These are phyloP conservation scores for Heterobasidion parviporum DNA, from an alignment of 1,284 basidiomycete genomes.

Conservation along the genomic window DNA sequence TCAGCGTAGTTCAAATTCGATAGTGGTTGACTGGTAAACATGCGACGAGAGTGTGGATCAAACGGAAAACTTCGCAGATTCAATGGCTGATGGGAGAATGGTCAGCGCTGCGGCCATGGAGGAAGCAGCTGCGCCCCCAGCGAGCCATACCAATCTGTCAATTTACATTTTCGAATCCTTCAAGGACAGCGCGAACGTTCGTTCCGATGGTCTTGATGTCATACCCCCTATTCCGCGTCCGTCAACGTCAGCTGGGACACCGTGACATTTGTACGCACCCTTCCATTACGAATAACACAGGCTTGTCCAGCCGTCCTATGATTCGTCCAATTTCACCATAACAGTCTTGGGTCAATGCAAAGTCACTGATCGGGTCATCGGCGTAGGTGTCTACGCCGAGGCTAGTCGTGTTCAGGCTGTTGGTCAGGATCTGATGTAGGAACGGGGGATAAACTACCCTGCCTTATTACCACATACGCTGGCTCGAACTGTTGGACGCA, in stretches of 20 bases:
- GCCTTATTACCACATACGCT: conserved; percentile 24
- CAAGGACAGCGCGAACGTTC: conserved; percentile 19
- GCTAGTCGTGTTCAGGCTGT: conserved; percentile 7
- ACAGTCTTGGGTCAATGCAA: conserved; percentile 21
- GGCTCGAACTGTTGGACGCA: conserved; percentile 18
- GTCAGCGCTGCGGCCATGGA: too few relatives aligned
- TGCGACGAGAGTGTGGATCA: too few relatives aligned
- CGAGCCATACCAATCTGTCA: background rate
- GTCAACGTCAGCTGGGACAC: background rate
- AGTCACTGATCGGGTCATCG: conserved; percentile 27
- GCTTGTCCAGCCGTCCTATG: conserved; percentile 17
- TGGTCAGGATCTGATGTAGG: background rate
- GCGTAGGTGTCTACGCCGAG: conserved; percentile 29
- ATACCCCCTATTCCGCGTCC: conserved; percentile 19
- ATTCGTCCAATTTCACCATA: conserved; percentile 23
- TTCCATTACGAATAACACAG: conserved; percentile 28
- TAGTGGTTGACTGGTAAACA: too few relatives aligned
- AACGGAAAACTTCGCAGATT: too few relatives aligned
- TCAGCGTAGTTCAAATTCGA: too few relatives aligned
- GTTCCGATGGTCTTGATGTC: conserved; percentile 17
- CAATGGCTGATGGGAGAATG: too few relatives aligned
- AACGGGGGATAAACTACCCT: background rate
- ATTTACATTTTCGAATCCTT: conserved; percentile 14
- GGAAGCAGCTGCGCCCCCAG: too few relatives aligned
- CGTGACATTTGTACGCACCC: conserved; percentile 18